Evolutionary conservation across 192 early-diverging fungal genomes (phyloP).

Genomic region (Coemansia asiatica): DNA sequence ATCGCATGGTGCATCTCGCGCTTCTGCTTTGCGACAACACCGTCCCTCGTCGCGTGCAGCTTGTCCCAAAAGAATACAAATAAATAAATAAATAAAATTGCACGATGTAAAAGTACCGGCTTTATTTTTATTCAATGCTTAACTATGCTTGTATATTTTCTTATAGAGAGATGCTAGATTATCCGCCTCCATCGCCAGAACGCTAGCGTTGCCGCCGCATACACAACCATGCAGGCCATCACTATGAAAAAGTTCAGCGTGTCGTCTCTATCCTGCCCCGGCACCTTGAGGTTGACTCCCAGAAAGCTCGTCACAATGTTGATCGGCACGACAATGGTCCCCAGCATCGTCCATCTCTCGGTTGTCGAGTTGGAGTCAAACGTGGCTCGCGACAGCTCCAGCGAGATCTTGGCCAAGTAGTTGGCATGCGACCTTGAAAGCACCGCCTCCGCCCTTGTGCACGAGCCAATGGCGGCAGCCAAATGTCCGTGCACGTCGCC

Average conservation of each 20-base stretch:
- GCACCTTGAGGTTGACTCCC: conserved; percentile 71
- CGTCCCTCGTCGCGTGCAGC: too few species aligned
- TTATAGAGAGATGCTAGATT: too few species aligned
- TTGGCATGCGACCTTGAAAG: conserved; percentile 69
- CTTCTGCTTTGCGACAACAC: neutral
- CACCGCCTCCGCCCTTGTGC: conserved; percentile 61
- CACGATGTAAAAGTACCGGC: neutral
- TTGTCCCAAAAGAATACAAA: too few species aligned
- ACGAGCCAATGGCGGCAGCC: conserved; percentile 29
- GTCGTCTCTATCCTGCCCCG: conserved; percentile 62
- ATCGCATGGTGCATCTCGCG: neutral
- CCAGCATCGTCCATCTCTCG: conserved; percentile 55
- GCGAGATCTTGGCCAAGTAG: conserved; percentile 73
- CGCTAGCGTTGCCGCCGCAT: conserved; percentile 35
- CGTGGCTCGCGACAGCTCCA: conserved; percentile 61
- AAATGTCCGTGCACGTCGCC: conserved; percentile 52
- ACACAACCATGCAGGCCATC: conserved; percentile 46
- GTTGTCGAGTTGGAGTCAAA: conserved; percentile 45
- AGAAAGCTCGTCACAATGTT: conserved; percentile 60
- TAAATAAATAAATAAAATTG: too few species aligned
- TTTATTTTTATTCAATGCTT: neutral
- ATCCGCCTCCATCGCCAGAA: conserved; percentile 53
- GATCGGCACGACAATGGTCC: conserved; percentile 52
- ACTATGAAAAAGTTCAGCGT: conserved; percentile 56
- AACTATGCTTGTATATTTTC: neutral